Evolutionary conservation across 345 rosid genomes (phyloP), one percentile per base, ranked within the genome.

Genomic region (Ailanthus altissimus): DNA sequence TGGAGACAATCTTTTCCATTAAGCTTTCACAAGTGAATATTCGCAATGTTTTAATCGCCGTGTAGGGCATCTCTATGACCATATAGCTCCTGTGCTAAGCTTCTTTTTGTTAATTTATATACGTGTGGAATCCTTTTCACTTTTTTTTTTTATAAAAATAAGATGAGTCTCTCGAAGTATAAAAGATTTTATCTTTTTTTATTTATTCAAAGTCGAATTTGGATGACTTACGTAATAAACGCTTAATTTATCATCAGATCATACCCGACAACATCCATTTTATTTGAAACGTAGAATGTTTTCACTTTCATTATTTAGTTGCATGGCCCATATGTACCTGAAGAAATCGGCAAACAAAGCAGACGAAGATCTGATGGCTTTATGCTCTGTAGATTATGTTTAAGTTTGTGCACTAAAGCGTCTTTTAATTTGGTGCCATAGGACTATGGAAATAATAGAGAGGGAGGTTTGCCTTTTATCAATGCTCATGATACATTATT

Each of bases 21-120:
- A 69, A 36, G 25, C 38, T 26, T 50, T 50, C 23, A 28, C 42
- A 10, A 42, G 26, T 56, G 53, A 21, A n/a, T n/a, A n/a, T 57
- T 23, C 49, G 4, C n/a, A 21, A 38, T 72, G 15, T 40, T 21
- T 14, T 25, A 1, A 32, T 13, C 9, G 23, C n/a, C n/a, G 8
- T 9, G 75, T 53, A 53, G 51, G 63, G 53, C 64, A 28, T 5
- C 70, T 67, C n/a, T n/a, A n/a, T n/a, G n/a, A n/a, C n/a, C n/a
- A 4, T 23, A 28, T 8, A 15, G 36, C 2, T 13, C 43, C 43
- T 32, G 38, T 32, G 38, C 38, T 32, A 32, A 32, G 38, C 38
- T 47, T 68, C 72, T 46, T 49, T 67, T 15, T n/a, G 50, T 46
- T 68, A 47, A 23, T 68, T 21, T 47, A 47, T 47, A 11, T 6